phyloP scores from a whole-genome alignment of 176 grass and related monocot genomes.

The Oryza officinalis region DNA sequence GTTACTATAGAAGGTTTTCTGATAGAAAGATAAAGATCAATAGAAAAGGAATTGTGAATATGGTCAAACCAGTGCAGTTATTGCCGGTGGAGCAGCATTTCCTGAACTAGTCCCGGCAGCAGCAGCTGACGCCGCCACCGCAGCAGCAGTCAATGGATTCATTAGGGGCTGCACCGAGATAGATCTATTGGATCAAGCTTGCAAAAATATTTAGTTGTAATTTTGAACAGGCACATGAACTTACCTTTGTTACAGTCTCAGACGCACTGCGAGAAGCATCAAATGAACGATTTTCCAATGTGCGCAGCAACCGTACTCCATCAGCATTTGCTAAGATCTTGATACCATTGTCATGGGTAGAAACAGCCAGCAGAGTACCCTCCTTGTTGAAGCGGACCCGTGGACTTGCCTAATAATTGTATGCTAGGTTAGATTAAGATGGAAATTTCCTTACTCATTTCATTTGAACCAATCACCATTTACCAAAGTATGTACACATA shows the following conservation, averaged over 20 bases:
- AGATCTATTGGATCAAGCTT: constrained; percentile 13
- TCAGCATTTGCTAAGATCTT: constrained; percentile 97
- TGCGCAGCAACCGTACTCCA: constrained; percentile 74
- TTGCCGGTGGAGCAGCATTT: constrained; percentile 58
- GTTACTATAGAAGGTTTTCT: constrained; percentile 17
- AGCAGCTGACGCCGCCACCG: constrained; percentile 39
- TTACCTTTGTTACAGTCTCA: constrained; percentile 84
- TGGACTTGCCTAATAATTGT: constrained; percentile 68
- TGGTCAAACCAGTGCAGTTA: constrained; percentile 70
- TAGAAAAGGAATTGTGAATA: constrained; percentile 17
- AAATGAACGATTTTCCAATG: constrained; percentile 90
- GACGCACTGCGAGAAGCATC: constrained; percentile 77
- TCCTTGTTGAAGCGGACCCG: constrained; percentile 97
- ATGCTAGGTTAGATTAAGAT: constrained; percentile 30
- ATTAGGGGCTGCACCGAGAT: constrained; percentile 74
- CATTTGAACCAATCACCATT: constrained; percentile 14
- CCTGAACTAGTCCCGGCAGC: constrained; percentile 72
- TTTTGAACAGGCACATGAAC: constrained; percentile 22
- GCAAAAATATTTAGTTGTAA: neutral
- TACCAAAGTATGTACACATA: constrained; percentile 19
- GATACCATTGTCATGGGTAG: constrained; percentile 87
- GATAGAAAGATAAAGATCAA: constrained; percentile 38
- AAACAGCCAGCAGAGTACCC: constrained; percentile 85
- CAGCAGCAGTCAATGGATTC: constrained; percentile 73
- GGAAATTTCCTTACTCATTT: neutral